Conservation (phyloP, 1,284 basidiomycete species). For the Cryptococcus wingfieldii region DNA sequence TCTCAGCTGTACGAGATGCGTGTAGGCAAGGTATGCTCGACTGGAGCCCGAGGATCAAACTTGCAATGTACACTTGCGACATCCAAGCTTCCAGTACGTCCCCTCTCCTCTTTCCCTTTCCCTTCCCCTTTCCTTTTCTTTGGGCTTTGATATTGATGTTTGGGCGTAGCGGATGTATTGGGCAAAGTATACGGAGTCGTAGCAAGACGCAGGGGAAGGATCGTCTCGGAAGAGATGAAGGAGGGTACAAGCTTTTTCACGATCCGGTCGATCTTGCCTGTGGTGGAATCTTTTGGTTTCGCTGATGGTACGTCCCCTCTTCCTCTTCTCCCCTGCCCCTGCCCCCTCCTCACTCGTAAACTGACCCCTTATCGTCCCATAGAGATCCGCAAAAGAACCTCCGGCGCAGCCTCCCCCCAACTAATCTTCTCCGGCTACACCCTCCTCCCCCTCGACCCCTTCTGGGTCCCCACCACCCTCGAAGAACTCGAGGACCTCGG, state of each 20-base stretch:
- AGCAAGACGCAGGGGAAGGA: slow-evolving; percentile 80
- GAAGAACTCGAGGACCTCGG: slow-evolving; percentile 97
- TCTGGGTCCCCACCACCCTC: slow-evolving; percentile 98
- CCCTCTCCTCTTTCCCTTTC: not conserved
- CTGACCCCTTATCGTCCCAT: not conserved
- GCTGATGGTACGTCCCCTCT: slow-evolving; percentile 69
- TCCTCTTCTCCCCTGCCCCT: not conserved
- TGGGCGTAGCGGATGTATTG: slow-evolving; percentile 77
- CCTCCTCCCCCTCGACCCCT: slow-evolving; percentile 86
- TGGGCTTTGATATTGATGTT: not conserved
- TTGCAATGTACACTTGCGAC: slow-evolving; percentile 98
- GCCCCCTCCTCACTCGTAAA: no score
- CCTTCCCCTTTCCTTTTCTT: not conserved
- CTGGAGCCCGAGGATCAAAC: slow-evolving; percentile 94
- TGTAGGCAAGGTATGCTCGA: slow-evolving; percentile 85
- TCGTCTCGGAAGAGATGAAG: slow-evolving; percentile 97
- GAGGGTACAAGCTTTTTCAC: slow-evolving; percentile 96
- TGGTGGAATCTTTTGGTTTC: slow-evolving; percentile 96
- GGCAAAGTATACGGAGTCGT: slow-evolving; percentile 98
- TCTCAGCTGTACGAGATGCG: slow-evolving; percentile 82
- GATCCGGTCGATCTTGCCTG: slow-evolving; percentile 83
- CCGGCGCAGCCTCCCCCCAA: slow-evolving; percentile 93
- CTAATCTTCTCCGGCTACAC: slow-evolving; percentile 93
- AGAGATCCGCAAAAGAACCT: slow-evolving; percentile 96
- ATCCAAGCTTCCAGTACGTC: slow-evolving; percentile 94